Base-by-base conservation (phyloP, 768 basidiomycete genomes). In the Serpula lacrymans region DNA sequence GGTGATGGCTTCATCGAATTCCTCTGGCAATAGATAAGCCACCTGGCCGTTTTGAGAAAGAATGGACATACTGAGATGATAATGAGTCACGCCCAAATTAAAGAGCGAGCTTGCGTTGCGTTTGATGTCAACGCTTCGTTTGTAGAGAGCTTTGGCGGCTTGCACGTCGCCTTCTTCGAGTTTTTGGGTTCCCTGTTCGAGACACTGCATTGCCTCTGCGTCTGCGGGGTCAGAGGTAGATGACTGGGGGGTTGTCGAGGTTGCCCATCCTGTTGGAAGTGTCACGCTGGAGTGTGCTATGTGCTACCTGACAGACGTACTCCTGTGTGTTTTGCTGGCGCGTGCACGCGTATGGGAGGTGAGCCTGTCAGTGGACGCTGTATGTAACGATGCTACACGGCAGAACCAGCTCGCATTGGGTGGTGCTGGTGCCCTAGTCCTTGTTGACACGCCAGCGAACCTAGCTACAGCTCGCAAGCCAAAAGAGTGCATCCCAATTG, bases 31-130 rank as follows among this genome's bases (percentile, higher is more conserved):
- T 45, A 42, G 40, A 26, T 48, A 34, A 52, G 48, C 36, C 44
- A 18, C 41, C 39, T 41, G 22, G 34, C 51, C 49, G 51, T 48
- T 35, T 33, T 37, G 20, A 27, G 35, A 48, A 40, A 29, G 45
- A 12, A 34, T 43, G 17, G 39, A 71, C 81, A 43, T 58, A 91
- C 88, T 90, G 34, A 91, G 75, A 60, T 92, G 89, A 59, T 91
- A 92, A 55, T 88, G 82, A 4, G 90, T 89, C 22, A 92, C 90
- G 30, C 90, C 89, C 11, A 91, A 74, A 58, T 92, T 92, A 64
- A 91, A 92, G 27, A 92, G 72, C 10, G 85, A 82, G 59, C 84
- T 87, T 8, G 88, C 84, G 40, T 74, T 86, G 43, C 80, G 77
- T 58, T 84, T 82, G 42, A 92, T 87, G 54, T 89, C 81, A 21